Evolutionary conservation across 108 stramenopile species (phyloP), one percentile per base, ranked within the genome.

Genomic region (Skeletonema costatum): DNA sequence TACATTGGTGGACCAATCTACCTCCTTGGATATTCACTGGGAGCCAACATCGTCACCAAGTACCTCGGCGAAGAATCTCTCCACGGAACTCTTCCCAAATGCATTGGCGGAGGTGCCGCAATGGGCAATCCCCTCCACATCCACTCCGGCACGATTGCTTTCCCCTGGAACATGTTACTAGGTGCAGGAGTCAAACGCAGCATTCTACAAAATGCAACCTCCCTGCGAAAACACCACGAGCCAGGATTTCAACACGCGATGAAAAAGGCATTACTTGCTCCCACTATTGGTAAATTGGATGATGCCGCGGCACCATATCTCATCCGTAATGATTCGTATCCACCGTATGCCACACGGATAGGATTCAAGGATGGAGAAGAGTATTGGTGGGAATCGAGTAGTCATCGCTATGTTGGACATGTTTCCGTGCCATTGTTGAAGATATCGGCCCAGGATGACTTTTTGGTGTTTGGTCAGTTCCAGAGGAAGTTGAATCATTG

Each of bases 11-110:
- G 72, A 19, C 88, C 88, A 29, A 76, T 95, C 5, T 93, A 89
- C 64, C 73, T 95, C 10, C 83, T 93, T 2, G 94, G 92, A 13
- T 88, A 92, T 62, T 90, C 89, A 5, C 76, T 96, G 29, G 91
- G 95, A 13, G 92, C 95, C 70, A 90, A 89, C 76, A 72, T 96
- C 46, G 69, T 96, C 62, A 88, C 90, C 39, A 96, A 96, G 61
- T 96, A 96, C 74, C 82, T 96, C 44, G 95, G 95, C 41, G 92
- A 96, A 73, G 95, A 96, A 82, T 90, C 92, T 13, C 67, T 90
- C 39, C 75, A 78, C 29, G 89, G 87, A 14, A 95, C 91, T 3
- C 58, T 93, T 10, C 95, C 95, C 38, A 58, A 68, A 46, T 90
- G 89, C 67, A 88, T 96, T 0, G 86, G 86, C 30, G 95, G 92